Base-by-base conservation (phyloP, 768 basidiomycete genomes). In the Russula emetica region DNA sequence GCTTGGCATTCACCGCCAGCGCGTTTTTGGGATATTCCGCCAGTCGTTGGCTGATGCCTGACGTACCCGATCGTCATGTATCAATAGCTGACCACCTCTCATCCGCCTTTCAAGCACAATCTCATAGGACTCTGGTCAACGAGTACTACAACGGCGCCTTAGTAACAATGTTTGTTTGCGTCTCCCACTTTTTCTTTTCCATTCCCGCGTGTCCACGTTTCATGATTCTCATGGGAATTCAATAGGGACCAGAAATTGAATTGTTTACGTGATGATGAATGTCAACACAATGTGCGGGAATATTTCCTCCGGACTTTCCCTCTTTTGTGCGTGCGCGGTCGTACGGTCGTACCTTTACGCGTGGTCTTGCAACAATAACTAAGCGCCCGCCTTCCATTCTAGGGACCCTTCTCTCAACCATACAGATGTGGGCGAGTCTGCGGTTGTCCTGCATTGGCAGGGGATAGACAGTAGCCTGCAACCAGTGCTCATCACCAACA, bases 371-470 rank as follows among this genome's bases (percentile, higher is more conserved):
- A 1, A 18, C 36, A 56, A 34, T 0, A 11, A 49, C 40, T 20
- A 59, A 42, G 36, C 34, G 24, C 36, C 22, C 22, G 2, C 2
- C 6, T 7, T 47, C 30, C 14, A 5, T 55, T 18, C 14, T 20
- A 64, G 63, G 36, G 3, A 42, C 1, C 36, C 11, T 38, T 51
- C 55, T n/a, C 54, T 65, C 30, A 34, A 57, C n/a, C 44, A 54
- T 14, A 57, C 55, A 5, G 3, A 56, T 10, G 32, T 61, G 2
- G 47, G 40, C 9, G 8, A 45, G 26, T 61, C 64, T 2, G 64
- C 64, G 20, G 10, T 65, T 22, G 49, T 65, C 32, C 30, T 57
- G 10, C 55, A 51, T 16, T 65, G 59, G 64, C 59, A 51, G 42
- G 64, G 64, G 30, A 45, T 42, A 2, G 40, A 61, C 24, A 42